Conservation (phyloP, 805 yeast genomes). For the Nakazawaea ernobii region DNA sequence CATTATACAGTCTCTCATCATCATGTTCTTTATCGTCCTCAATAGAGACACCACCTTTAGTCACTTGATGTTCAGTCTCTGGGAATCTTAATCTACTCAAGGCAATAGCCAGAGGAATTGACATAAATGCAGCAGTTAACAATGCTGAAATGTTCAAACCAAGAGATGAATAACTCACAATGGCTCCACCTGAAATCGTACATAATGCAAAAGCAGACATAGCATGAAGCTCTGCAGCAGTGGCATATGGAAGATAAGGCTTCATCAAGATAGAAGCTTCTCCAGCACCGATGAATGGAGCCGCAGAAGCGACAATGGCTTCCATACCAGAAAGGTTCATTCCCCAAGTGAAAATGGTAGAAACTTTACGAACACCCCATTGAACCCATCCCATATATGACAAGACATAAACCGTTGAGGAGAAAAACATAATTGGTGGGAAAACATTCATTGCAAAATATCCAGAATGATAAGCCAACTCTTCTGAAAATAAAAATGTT, state of each 20-base stretch:
- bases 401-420: slow-evolving; percentile 55
- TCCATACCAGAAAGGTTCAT: slow-evolving; percentile 58
- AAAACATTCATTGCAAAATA: slow-evolving; percentile 53
- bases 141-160: slow-evolving; percentile 59
- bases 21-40: slow-evolving; percentile 33
- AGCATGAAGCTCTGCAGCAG: slow-evolving; percentile 58
- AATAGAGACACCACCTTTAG: slow-evolving; percentile 42
- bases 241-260: slow-evolving; percentile 52
- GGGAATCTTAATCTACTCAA: slow-evolving; percentile 56
- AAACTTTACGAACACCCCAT: slow-evolving; percentile 53
- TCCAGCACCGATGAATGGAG: slow-evolving; percentile 64
- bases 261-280: slow-evolving; percentile 58
- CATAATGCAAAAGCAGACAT: slow-evolving; percentile 60
- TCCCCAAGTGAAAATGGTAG: slow-evolving; percentile 54
- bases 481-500: slow-evolving; percentile 45
- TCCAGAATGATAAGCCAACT: slow-evolving; percentile 30
- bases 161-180: slow-evolving; percentile 56
- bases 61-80: slow-evolving; percentile 49
- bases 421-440: slow-evolving; percentile 61
- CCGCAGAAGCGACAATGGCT: slow-evolving; percentile 60
- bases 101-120: slow-evolving; percentile 59
- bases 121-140: slow-evolving; percentile 65
- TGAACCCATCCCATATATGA: slow-evolving; percentile 55
- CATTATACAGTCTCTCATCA: slow-evolving; percentile 26
- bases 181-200: slow-evolving; percentile 58